Conservation (phyloP, 2,329 filamentous ascomycete genomes). For the Metarhizium robertsii region DNA sequence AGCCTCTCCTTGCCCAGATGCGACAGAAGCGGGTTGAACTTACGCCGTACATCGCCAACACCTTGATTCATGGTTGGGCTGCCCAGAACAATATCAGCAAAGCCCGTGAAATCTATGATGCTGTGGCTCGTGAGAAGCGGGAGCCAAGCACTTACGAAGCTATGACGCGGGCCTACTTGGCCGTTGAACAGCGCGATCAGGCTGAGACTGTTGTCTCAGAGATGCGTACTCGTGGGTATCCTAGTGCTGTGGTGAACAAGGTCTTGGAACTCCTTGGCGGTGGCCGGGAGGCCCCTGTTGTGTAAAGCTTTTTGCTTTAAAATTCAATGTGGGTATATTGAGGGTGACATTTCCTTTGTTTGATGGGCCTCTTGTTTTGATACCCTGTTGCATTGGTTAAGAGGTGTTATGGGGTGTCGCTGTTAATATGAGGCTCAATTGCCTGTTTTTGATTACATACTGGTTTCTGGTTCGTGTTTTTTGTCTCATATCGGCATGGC, state of each 20-base stretch:
- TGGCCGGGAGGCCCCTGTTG: constrained; percentile 27
- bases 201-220: constrained; percentile 77
- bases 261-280: constrained; percentile 79
- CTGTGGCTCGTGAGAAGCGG: constrained; percentile 67
- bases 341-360: constrained; percentile 7
- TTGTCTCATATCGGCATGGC: constrained; percentile 13
- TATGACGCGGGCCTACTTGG: constrained; percentile 89
- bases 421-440: constrained; percentile 10
- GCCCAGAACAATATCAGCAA: constrained; percentile 71
- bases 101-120: constrained; percentile 68
- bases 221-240: constrained; percentile 86
- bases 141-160: constrained; percentile 98
- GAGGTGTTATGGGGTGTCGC: constrained; percentile 13
- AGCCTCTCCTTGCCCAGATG: constrained; percentile 70
- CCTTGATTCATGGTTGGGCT: constrained; percentile 94
- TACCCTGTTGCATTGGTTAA: constrained; percentile 13
- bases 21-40: constrained; percentile 62
- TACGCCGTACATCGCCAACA: constrained; percentile 97
- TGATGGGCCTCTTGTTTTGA: constrained; percentile 12
- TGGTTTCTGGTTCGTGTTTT: neutral
- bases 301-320: constrained; percentile 17
- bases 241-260: constrained; percentile 84
- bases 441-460: neutral
- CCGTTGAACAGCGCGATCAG: constrained; percentile 66
- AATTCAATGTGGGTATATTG: constrained; percentile 1